Percentiles rank a stretch among this genome's conserved stretches.
These are phyloP conservation scores for Fraxinus angustifolia DNA, from an alignment of 305 asterid species.

Conservation along the genomic window DNA sequence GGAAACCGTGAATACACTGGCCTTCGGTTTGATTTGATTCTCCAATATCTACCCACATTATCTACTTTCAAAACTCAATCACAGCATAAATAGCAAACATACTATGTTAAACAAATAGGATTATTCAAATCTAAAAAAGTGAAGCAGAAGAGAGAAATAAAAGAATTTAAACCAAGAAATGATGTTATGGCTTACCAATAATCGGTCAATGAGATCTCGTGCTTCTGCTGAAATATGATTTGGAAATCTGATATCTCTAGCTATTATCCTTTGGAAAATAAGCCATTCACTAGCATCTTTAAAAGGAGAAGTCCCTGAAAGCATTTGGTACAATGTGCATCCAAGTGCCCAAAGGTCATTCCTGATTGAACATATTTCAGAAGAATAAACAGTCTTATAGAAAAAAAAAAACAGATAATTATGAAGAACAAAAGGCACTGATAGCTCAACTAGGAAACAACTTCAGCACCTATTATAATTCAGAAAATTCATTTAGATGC, in stretches of 20 bases:
- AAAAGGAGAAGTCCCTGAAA: constrained; percentile 96
- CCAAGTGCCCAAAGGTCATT: constrained; percentile 99
- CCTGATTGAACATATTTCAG: constrained; percentile 40
- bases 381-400: neutral
- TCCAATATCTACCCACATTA: too few species aligned
- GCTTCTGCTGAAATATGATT: constrained; percentile 79
- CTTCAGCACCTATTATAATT: neutral
- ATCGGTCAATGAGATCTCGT: constrained; percentile 77
- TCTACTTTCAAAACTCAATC: neutral
- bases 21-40: too few species aligned
- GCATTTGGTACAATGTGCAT: constrained; percentile 97
- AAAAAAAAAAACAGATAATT: neutral
- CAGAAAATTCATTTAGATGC: neutral
- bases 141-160: neutral
- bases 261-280: constrained; percentile 87
- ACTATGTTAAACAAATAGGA: neutral
- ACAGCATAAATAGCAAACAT: neutral
- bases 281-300: constrained; percentile 99
- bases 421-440: neutral
- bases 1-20: too few species aligned
- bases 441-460: neutral
- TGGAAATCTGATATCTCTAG: constrained; percentile 94
- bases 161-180: neutral
- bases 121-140: neutral
- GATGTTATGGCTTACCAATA: constrained; percentile 60